These are phyloP conservation scores for Talaromyces sp. DNA, from an alignment of 2,329 filamentous ascomycete genomes.

Conservation along the genomic window DNA sequence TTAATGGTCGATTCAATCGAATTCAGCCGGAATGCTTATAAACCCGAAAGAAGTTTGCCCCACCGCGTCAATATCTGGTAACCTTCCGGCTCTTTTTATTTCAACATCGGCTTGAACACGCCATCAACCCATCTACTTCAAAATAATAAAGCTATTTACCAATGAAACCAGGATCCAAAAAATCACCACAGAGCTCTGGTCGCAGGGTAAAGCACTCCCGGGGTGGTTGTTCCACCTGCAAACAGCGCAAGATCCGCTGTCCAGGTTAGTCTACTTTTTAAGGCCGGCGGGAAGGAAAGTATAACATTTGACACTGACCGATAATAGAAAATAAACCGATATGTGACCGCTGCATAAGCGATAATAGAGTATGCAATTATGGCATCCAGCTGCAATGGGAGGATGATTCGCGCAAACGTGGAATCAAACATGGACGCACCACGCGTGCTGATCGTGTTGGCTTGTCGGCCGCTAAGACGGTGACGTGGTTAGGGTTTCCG, in stretches of 20 bases:
- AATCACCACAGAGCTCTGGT: slow-evolving; percentile 12
- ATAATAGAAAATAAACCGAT: slow-evolving; percentile 17
- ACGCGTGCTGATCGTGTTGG: slow-evolving; percentile 13
- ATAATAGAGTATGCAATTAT: slow-evolving; percentile 16
- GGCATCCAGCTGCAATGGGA: slow-evolving; percentile 18
- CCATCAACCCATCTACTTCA: neutral
- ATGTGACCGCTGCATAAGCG: slow-evolving; percentile 15
- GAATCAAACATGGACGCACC: slow-evolving; percentile 19
- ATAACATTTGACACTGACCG: neutral
- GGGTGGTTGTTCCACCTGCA: slow-evolving; percentile 19
- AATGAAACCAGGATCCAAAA: slow-evolving; percentile 8
- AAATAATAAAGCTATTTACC: neutral
- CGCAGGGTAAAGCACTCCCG: slow-evolving; percentile 20
- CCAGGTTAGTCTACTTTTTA: slow-evolving; percentile 10
- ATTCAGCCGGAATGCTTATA: neutral
- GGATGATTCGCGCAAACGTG: slow-evolving; percentile 18
- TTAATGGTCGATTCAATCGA: too few relatives aligned
- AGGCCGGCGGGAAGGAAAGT: neutral
- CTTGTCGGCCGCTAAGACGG: slow-evolving; percentile 11
- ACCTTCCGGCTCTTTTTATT: neutral
- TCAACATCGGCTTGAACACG: neutral
- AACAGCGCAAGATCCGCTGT: slow-evolving; percentile 19
- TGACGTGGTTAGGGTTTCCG: slow-evolving; percentile 13
- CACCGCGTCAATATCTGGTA: neutral
- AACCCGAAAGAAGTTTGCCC: neutral